Evolutionary conservation across 192 early-diverging fungal species (phyloP), one percentile per base, ranked within the genome.

Genomic region (Rhizophagus clarus): DNA sequence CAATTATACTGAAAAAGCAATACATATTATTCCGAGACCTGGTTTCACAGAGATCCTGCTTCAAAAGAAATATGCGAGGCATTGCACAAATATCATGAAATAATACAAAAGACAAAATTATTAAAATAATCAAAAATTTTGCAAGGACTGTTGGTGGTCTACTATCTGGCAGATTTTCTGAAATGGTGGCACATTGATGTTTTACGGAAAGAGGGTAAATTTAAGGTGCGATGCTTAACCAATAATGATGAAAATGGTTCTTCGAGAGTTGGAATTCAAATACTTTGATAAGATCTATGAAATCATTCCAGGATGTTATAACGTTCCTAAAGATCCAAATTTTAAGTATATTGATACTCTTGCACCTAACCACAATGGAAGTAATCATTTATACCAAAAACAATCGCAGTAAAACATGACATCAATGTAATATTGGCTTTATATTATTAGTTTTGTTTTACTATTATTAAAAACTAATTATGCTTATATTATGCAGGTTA

Each of bases 1-100:
- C 11, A 51, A 74, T 61, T 74, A 74, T 74, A 51, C 72, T 2
- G 56, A 29, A 74, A 74, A 74, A 61, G 26, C 29, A 28, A 74
- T 74, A 74, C 51, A 61, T 60, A 60, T 74, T 72, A 74, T 60
- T 74, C 72, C 72, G 32, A 74, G 61, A 6, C 32, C 40, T 72
- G 51, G 61, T 60, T 74, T 74, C 61, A 74, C 72, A 74, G 29
- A 74, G 72, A n/a, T 74, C 26, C 72, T n/a, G 56, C 56, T 71
- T 71, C 34, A 47, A 24, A 4, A 26, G 34, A 71, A 45, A 71
- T 71, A 47, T 47, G 34, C 34, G n/a, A 71, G 42, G 69, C 69
- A 24, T 71, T 72, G 42, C 49, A 28, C 42, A 47, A 11, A 10
- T 22, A 72, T 26, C 28, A 68, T 68, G 32, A 49, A 72, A 72